Conservation (phyloP, 2,329 filamentous ascomycete genomes). For the Thermothelomyces thermophilus region DNA sequence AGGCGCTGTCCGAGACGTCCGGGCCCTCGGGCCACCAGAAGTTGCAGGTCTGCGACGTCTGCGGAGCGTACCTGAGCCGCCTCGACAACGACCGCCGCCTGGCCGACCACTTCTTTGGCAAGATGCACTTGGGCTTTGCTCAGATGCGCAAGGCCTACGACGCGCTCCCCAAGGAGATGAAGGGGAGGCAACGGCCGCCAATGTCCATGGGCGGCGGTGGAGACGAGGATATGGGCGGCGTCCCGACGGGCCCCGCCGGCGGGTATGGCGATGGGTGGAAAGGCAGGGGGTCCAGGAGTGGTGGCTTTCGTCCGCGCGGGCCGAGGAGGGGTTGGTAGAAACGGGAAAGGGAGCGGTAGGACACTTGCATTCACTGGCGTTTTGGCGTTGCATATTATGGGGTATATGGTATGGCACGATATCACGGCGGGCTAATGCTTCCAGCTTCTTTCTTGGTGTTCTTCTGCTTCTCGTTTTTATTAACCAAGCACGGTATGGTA, state of each 20-base stretch:
- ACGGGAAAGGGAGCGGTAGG: conserved; percentile 22
- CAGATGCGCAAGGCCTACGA: conserved; percentile 96
- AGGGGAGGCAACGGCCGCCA: conserved; percentile 54
- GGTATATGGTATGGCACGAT: background rate
- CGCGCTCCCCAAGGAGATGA: conserved; percentile 74
- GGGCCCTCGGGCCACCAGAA: conserved; percentile 96
- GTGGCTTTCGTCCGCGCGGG: conserved; percentile 44
- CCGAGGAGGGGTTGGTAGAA: conserved; percentile 40
- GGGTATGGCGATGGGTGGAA: conserved; percentile 40
- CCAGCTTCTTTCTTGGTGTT: too few relatives aligned
- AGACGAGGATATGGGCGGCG: conserved; percentile 44
- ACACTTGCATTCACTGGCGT: conserved; percentile 12
- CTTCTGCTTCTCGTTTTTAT: too few relatives aligned
- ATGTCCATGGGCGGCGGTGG: conserved; percentile 33
- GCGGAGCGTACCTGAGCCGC: conserved; percentile 85
- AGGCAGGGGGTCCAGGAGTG: conserved; percentile 46
- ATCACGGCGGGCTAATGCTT: conserved; percentile 5
- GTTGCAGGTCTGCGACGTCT: conserved; percentile 96
- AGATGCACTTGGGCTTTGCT: conserved; percentile 98
- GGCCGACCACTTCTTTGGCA: conserved; percentile 97
- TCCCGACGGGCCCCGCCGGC: conserved; percentile 37
- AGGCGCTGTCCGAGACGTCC: conserved; percentile 82
- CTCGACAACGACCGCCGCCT: conserved; percentile 90
- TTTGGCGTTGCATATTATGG: conserved; percentile 32
- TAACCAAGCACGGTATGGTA: too few relatives aligned